Evolutionary conservation across 768 basidiomycete genomes (phyloP).

Genomic region (Collybiopsis luxurians): DNA sequence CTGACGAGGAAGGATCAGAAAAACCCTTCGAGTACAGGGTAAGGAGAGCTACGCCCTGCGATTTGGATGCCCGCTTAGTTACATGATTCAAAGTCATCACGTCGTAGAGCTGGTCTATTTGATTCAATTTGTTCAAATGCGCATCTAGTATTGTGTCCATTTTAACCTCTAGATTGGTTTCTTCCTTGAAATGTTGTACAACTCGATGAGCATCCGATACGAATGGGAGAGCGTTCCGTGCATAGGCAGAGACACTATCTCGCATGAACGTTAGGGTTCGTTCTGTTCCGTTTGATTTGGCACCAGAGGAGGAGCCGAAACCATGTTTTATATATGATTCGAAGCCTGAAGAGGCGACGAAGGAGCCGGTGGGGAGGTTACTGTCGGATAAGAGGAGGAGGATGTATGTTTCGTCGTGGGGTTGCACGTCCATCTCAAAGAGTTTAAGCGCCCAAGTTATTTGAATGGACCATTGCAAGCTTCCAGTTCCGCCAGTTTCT

Average conservation of each 20-base stretch:
- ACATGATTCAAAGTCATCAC: conserved; percentile 89
- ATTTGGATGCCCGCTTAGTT: conserved; percentile 78
- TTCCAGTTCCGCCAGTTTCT: no score
- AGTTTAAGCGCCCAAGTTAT: no score
- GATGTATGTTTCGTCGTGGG: conserved; percentile 61
- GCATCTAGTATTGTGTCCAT: conserved; percentile 14
- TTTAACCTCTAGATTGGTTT: neutral
- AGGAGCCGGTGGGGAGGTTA: conserved; percentile 95
- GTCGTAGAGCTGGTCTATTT: conserved; percentile 79
- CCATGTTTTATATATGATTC: conserved; percentile 91
- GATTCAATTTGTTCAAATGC: conserved; percentile 41
- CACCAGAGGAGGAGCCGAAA: conserved; percentile 33
- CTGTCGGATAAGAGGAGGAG: conserved; percentile 84
- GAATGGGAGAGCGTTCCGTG: conserved; percentile 73
- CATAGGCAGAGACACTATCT: conserved; percentile 76
- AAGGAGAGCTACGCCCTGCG: conserved; percentile 91
- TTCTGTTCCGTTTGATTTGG: conserved; percentile 23
- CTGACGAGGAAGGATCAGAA: conserved; percentile 42
- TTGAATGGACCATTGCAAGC: no score
- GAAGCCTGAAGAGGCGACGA: conserved; percentile 91
- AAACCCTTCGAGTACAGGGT: conserved; percentile 86
- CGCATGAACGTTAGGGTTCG: conserved; percentile 59
- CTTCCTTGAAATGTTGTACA: conserved; percentile 18
- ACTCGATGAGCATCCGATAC: conserved; percentile 66
- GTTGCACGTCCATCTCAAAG: no score